Evolutionary conservation across 1,284 basidiomycete species (phyloP).

Genomic region (Ustilago crameri): DNA sequence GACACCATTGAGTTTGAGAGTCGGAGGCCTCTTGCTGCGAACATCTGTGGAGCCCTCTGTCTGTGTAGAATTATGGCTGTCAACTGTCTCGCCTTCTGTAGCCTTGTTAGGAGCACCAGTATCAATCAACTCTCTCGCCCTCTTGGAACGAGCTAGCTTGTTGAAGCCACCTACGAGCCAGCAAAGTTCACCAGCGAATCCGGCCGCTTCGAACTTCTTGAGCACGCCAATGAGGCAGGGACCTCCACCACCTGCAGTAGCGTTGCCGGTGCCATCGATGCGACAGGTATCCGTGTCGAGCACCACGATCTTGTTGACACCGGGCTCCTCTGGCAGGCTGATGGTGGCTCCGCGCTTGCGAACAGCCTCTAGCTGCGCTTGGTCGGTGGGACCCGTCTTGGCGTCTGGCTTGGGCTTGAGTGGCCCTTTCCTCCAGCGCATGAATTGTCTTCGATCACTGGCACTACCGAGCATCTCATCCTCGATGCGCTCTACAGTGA

Average conservation of each 20-base stretch:
- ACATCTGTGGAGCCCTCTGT: not conserved
- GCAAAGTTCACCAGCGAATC: slow-evolving; percentile 59
- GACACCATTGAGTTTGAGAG: slow-evolving; percentile 31
- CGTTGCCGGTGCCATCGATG: slow-evolving; percentile 55
- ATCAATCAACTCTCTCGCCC: slow-evolving; percentile 35
- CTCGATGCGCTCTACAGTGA: slow-evolving; percentile 63
- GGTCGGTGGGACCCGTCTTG: slow-evolving; percentile 10
- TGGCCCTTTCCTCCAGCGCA: slow-evolving; percentile 52
- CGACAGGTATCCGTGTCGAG: slow-evolving; percentile 60
- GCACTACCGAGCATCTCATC: slow-evolving; percentile 59
- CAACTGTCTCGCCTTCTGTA: not conserved
- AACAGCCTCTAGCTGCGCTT: slow-evolving; percentile 19
- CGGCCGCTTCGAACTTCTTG: slow-evolving; percentile 64
- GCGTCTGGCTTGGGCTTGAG: slow-evolving; percentile 23
- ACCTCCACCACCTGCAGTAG: slow-evolving; percentile 61
- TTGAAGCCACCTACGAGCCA: slow-evolving; percentile 67
- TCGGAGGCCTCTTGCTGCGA: slow-evolving; percentile 17
- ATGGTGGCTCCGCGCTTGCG: slow-evolving; percentile 34
- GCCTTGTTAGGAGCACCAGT: slow-evolving; percentile 14
- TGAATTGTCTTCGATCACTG: slow-evolving; percentile 48
- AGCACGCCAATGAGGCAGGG: slow-evolving; percentile 64
- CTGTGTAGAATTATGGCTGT: not conserved
- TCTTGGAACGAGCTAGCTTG: slow-evolving; percentile 35
- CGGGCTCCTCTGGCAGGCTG: slow-evolving; percentile 31
- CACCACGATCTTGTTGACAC: slow-evolving; percentile 60